Evolutionary conservation across 208 protist species (phyloP), one percentile per base, ranked within the genome.

Genomic region (Kentomonas sorsogonicus): DNA sequence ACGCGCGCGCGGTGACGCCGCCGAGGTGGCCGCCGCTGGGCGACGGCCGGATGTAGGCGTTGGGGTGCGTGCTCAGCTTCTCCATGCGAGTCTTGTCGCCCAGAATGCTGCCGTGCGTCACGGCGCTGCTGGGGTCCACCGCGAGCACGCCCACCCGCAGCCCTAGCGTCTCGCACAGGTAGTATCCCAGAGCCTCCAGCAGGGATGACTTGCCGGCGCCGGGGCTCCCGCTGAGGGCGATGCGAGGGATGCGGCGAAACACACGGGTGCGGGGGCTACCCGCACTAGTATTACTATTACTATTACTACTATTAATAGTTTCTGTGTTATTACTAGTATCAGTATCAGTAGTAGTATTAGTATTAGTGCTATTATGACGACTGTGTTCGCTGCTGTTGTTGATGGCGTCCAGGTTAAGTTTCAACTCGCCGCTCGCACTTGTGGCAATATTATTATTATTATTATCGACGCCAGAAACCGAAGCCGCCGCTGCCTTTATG

Each of bases 31-130:
- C 91, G 31, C 81, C 34, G 1, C 81, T 86, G 0, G 96, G 87
- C 0, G 89, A 96, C 4, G 96, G 95, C 1, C 97, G 81, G 4
- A 98, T 80, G 66, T 81, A 98, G 10, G 95, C 91, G 40, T 81
- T 79, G 0, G 46, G 48, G 52, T 97, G 53, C 0, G 51, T 72
- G n/a, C 89, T 71, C 0, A 98, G 77, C 51, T 87, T 72, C 13
- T 65, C 45, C 97, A 98, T 98, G 30, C 95, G 77, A 1, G 95
- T 98, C 63, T 98, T 98, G 66, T 98, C 97, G 7, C 95, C 97
- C 0, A 98, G 61, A 18, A 98, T 97, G 67, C 80, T 91, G 13
- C 96, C 97, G 40, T 94, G 85, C 0, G 86, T 91, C 20, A 78
- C 72, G 22, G 77, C 59, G 2, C 81, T 94, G 20, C 82, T 93